A percentile compares a stretch with the other conserved stretches of the same genome.
Evolutionary conservation across 177 flowering plant species (phyloP).

Genomic region (Vitis hybrid): DNA sequence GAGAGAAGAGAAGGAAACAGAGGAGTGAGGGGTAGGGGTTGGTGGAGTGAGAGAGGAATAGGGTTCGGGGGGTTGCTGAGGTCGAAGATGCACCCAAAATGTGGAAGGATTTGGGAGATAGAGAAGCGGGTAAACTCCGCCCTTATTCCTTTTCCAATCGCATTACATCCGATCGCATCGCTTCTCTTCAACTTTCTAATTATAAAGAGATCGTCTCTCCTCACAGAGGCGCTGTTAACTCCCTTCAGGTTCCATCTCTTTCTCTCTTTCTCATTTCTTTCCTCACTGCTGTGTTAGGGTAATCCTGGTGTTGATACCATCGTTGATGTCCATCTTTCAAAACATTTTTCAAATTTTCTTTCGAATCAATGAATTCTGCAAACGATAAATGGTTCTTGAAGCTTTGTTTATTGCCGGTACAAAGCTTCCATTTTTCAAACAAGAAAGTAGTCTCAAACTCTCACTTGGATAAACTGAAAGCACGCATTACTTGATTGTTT

Average conservation of each 20-base stretch:
- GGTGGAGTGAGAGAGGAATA: neutral
- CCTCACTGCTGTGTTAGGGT: no score
- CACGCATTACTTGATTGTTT: no score
- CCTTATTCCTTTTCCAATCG: slow-evolving; percentile 63
- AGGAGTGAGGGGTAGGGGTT: no score
- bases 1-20: no score
- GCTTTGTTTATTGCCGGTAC: no score
- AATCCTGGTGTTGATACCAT: no score
- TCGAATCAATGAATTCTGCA: no score
- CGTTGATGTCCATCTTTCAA: no score
- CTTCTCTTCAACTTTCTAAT: slow-evolving; percentile 72
- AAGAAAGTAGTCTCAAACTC: no score
- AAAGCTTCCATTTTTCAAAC: no score
- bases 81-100: slow-evolving; percentile 72
- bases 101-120: slow-evolving; percentile 81
- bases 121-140: slow-evolving; percentile 73
- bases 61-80: neutral
- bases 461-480: neutral
- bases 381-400: no score
- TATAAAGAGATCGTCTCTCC: slow-evolving; percentile 76
- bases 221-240: slow-evolving; percentile 78
- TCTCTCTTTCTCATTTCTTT: neutral
- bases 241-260: slow-evolving; percentile 67
- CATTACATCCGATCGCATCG: slow-evolving; percentile 50
- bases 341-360: no score